A percentile compares a stretch with the other conserved stretches of the same genome.
These are phyloP conservation scores for Guyanaporus albipodus DNA, from an alignment of 768 basidiomycete species.

Conservation along the genomic window DNA sequence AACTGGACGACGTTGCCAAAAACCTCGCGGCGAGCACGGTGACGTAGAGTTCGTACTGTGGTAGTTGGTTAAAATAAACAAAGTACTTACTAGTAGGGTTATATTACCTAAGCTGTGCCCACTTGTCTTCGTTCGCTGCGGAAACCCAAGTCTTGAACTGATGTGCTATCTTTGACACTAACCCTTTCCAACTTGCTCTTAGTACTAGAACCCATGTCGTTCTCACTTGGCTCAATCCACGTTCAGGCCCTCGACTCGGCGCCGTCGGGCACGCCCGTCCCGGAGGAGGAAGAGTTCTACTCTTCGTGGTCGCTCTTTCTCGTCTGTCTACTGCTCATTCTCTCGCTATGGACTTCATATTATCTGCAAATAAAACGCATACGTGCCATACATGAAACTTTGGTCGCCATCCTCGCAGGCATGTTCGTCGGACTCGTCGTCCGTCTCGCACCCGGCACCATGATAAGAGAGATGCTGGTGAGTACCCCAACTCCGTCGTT, in stretches of 20 bases:
- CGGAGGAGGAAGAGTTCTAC: conserved; percentile 85
- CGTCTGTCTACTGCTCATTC: conserved; percentile 85
- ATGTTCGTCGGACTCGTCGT: conserved; percentile 94
- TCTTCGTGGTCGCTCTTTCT: conserved; percentile 94
- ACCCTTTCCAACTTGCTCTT: too few relatives aligned
- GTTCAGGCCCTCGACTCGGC: conserved; percentile 22
- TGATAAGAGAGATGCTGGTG: conserved; percentile 98
- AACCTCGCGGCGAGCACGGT: conserved; percentile 11
- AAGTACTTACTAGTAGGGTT: too few relatives aligned
- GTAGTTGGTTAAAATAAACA: too few relatives aligned
- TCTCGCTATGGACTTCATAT: conserved; percentile 95
- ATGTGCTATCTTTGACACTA: conserved; percentile 11
- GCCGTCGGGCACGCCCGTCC: conserved; percentile 36
- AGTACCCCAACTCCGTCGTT: too few relatives aligned
- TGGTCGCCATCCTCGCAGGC: conserved; percentile 92
- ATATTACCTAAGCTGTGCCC: too few relatives aligned
- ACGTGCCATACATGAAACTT: conserved; percentile 91
- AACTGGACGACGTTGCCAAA: conserved; percentile 25
- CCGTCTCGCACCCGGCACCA: conserved; percentile 83
- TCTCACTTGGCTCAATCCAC: conserved; percentile 36
- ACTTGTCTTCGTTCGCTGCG: too few relatives aligned
- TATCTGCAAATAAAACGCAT: conserved; percentile 97
- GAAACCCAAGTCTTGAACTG: neutral
- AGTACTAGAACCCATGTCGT: conserved; percentile 35
- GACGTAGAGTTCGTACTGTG: neutral